Evolutionary conservation across 345 rosid genomes (phyloP), one percentile per base, ranked within the genome.

Genomic region (Hirschfeldia incana): DNA sequence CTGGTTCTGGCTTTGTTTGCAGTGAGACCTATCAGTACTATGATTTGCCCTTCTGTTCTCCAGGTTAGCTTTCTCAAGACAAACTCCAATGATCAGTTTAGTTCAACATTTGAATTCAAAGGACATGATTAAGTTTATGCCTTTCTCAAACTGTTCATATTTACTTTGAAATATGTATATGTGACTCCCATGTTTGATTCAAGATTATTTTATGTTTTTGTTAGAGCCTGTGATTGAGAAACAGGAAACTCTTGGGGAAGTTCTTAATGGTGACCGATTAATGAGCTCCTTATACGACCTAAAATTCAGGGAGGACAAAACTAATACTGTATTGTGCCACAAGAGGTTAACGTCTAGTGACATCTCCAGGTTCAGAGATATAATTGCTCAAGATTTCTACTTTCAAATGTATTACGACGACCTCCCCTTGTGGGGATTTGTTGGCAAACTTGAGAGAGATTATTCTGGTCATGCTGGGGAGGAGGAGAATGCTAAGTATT

Each of bases 371-470:
- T 84, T 92, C 27, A 89, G 94, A 82, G 77, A 84, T 53, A 84
- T 87, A 53, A 83, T 94, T 37, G 64, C 72, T 21, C 77, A 87
- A 80, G 94, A 92, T 62, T 94, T 84, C 78, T 94, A 94, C 86
- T 94, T 89, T 79, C 97, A 92, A 67, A 90, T 94, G 92, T 89
- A 92, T 78, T 88, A 83, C 70, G 97, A 92, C 36, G 94, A 89
- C 85, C 97, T 94, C 36, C 97, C 97, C 13, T 76, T 92, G 28
- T 94, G 97, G 98, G 98, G 97, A 51, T 94, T 87, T 83, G 34
- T 92, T 76, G 98, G 98, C 46, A 94, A 90, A 88, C 72, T 83
- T 37, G 97, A 92, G 76, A 86, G 77, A 2, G 84, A 77, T 42
- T 83, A 85, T 53, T 66, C 75, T 85, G 72, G 66, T 62, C 80